Percentiles rank a stretch among this genome's conserved stretches.
These are phyloP conservation scores for Dichomitus squalens DNA, from an alignment of 1,284 basidiomycete genomes.

Conservation along the genomic window DNA sequence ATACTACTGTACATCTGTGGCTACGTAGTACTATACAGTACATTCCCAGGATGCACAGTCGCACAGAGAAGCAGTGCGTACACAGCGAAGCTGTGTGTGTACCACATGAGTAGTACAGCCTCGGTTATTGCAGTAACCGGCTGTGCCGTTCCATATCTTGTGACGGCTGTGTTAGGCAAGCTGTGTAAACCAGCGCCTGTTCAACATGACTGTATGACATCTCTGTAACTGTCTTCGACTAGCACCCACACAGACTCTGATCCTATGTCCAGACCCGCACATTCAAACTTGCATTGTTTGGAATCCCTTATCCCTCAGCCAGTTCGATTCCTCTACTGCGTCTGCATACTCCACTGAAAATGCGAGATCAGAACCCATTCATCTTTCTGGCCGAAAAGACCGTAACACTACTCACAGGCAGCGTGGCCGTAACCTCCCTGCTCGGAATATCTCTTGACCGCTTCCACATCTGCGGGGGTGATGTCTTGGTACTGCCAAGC, in stretches of 20 bases:
- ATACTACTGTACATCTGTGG: too few species aligned
- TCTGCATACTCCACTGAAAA: background rate
- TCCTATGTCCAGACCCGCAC: background rate
- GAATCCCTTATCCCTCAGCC: background rate
- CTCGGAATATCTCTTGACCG: conserved; percentile 2
- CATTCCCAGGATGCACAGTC: too few species aligned
- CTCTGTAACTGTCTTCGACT: background rate
- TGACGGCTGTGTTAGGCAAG: too few species aligned
- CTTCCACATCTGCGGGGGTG: conserved; percentile 3
- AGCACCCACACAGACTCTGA: background rate
- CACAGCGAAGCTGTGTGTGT: too few species aligned
- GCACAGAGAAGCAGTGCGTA: too few species aligned
- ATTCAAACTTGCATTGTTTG: background rate
- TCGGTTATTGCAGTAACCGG: too few species aligned
- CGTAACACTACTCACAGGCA: background rate
- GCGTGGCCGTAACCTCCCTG: background rate
- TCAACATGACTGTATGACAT: too few species aligned
- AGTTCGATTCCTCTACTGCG: background rate
- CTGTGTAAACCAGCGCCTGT: too few species aligned
- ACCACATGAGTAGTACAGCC: too few species aligned
- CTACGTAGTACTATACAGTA: too few species aligned
- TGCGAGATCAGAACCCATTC: background rate
- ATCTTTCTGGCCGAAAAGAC: background rate
- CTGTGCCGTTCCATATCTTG: too few species aligned
- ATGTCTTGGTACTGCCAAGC: conserved; percentile 5